These are phyloP conservation scores for Candida xyloterini DNA, from an alignment of 805 yeast species.

Conservation along the genomic window DNA sequence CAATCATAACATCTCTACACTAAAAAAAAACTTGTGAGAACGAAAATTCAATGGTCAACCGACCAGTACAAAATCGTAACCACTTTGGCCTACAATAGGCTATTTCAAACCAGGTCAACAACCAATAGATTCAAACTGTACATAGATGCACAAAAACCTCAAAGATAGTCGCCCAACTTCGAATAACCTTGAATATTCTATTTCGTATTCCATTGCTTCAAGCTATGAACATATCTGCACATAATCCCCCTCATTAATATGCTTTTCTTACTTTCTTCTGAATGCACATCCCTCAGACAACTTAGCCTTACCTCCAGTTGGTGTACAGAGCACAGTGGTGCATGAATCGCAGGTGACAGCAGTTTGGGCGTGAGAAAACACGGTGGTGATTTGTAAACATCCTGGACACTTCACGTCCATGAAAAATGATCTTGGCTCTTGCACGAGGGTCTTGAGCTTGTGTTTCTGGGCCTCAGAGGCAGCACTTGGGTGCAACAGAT, in stretches of 20 bases:
- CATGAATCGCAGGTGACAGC: slow-evolving; percentile 99
- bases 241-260: slow-evolving; percentile 7
- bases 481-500: slow-evolving; percentile 96
- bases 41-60: background rate
- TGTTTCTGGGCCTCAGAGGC: slow-evolving; percentile 95
- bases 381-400: slow-evolving; percentile 98
- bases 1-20: slow-evolving; percentile 5
- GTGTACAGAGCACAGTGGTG: slow-evolving; percentile 97
- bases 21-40: background rate
- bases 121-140: background rate
- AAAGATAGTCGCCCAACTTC: background rate
- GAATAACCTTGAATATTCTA: background rate
- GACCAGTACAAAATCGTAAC: background rate
- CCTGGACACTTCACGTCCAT: slow-evolving; percentile 99
- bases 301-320: slow-evolving; percentile 99
- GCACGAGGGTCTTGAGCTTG: slow-evolving; percentile 97
- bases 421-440: slow-evolving; percentile 97
- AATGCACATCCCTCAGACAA: slow-evolving; percentile 99
- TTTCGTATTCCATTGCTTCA: slow-evolving; percentile 12
- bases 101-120: background rate
- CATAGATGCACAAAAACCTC: too few relatives aligned
- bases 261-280: slow-evolving; percentile 85
- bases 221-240: slow-evolving; percentile 8
- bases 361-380: slow-evolving; percentile 99
- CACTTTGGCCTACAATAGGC: background rate